phyloP scores from a whole-genome alignment of 345 rosid genomes.

The Pugionium dolabratum region DNA sequence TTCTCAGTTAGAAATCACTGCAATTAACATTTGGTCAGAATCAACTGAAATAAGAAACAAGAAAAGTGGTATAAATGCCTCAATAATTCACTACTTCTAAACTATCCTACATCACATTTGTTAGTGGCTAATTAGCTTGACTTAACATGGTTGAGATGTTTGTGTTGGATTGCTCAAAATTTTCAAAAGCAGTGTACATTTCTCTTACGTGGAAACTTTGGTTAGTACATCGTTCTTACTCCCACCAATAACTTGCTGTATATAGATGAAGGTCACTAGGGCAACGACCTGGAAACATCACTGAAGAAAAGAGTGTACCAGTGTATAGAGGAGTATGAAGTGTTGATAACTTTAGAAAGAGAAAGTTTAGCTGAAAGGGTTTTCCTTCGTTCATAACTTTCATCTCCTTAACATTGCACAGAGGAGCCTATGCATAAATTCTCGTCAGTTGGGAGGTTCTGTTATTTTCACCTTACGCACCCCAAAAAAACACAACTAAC shows the following conservation, averaged over 20 bases:
- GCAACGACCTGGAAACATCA: conserved; percentile 96
- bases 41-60: not conserved
- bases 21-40: conserved; percentile 27
- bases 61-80: conserved; percentile 9
- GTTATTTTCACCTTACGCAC: conserved; percentile 8
- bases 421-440: conserved; percentile 65
- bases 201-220: conserved; percentile 68
- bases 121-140: not conserved
- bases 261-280: conserved; percentile 69
- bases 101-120: not conserved
- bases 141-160: not conserved
- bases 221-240: conserved; percentile 87
- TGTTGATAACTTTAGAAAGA: conserved; percentile 39
- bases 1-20: conserved; percentile 91
- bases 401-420: conserved; percentile 77
- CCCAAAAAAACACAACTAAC: conserved; percentile 32
- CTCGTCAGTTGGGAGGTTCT: conserved; percentile 28
- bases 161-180: not conserved
- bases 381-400: conserved; percentile 57
- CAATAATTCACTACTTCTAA: conserved; percentile 4
- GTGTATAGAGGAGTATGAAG: conserved; percentile 26
- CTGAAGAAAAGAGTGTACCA: conserved; percentile 95
- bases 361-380: conserved; percentile 63
- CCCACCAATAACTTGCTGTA: conserved; percentile 90
- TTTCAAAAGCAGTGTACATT: not conserved